Evolutionary conservation across 768 basidiomycete genomes (phyloP).

Genomic region (Naganishia antarctica): DNA sequence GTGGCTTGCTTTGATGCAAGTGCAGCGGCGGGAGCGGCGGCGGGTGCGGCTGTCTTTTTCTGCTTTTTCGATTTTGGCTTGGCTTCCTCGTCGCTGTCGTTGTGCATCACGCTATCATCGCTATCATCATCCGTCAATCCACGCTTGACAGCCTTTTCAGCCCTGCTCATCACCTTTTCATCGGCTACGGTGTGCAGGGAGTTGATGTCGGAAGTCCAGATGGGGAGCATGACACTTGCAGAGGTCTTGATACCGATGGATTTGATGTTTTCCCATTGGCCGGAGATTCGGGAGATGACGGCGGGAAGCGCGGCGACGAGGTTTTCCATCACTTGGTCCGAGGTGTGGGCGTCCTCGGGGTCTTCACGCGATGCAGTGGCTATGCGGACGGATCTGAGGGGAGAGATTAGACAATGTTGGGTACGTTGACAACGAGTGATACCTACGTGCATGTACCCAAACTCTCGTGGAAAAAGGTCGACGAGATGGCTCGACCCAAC

Average conservation of each 20-base stretch:
- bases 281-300: conserved; percentile 64
- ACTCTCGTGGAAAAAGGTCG: conserved; percentile 94
- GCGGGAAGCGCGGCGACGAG: conserved; percentile 71
- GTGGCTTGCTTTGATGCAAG: conserved; percentile 27
- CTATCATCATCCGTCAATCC: conserved; percentile 24
- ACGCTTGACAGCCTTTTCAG: conserved; percentile 24
- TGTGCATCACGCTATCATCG: conserved; percentile 30
- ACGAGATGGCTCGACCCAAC: conserved; percentile 83
- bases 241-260: conserved; percentile 85
- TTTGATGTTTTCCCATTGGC: conserved; percentile 86
- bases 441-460: conserved; percentile 87
- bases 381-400: conserved; percentile 82
- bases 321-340: conserved; percentile 72
- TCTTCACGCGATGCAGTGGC: conserved; percentile 54
- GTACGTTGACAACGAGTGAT: background rate
- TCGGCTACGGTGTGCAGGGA: conserved; percentile 35
- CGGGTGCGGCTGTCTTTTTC: conserved; percentile 32
- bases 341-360: conserved; percentile 56
- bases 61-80: conserved; percentile 30
- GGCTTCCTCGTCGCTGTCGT: conserved; percentile 34
- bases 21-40: no score
- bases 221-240: conserved; percentile 74
- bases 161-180: conserved; percentile 32
- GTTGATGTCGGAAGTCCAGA: conserved; percentile 81
- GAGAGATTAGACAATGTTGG: background rate